Base-by-base conservation (phyloP, 2,329 filamentous ascomycete genomes). In the Colletotrichum incanum region DNA sequence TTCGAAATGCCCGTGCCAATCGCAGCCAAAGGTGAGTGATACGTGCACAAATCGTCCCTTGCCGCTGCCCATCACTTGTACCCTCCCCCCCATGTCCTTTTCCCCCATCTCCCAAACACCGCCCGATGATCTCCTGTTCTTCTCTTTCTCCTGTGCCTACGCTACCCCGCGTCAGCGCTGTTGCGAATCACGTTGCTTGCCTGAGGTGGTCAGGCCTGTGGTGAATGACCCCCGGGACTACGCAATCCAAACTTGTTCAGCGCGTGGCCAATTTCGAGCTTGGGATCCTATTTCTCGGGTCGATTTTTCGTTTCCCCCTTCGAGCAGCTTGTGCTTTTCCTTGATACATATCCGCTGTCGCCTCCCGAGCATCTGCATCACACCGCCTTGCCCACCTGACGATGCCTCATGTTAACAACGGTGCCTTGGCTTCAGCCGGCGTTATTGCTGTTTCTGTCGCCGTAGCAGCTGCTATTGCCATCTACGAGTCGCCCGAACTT, bases 401-500 rank as follows among this genome's bases (percentile, higher is more conserved):
- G 52, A 90, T 90, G 88, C 88, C 85, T 79, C 55, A 59, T 62
- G 79, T 86, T 88, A 90, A 90, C 82, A 86, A 88, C 75, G 81
- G 86, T 75, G 83, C 86, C 54, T 76, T 89, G 69, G 84, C 85
- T 73, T 88, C 89, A 86, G 89, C 86, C 75, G 89, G 88, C 83
- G 84, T 89, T 59, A 86, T 90, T 74, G 89, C 87, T 81, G 83
- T 89, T 43, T 86, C 88, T 39, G 84, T 90, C 71, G 88, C 87
- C 67, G 86, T 90, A 70, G 88, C 88, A 34, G 86, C 88, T 43
- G 88, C 88, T 71, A 86, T 90, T 72, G 88, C 88, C 74, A 84
- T 92, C 71, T 92, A 92, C 82, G 90, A 92, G 78, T 90, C 86
- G 28, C 90, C 90, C 67, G 90, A 92, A 80, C 80, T 92, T 37